These are phyloP conservation scores for Balakata baccata DNA, from an alignment of 345 rosid genomes.

Conservation along the genomic window DNA sequence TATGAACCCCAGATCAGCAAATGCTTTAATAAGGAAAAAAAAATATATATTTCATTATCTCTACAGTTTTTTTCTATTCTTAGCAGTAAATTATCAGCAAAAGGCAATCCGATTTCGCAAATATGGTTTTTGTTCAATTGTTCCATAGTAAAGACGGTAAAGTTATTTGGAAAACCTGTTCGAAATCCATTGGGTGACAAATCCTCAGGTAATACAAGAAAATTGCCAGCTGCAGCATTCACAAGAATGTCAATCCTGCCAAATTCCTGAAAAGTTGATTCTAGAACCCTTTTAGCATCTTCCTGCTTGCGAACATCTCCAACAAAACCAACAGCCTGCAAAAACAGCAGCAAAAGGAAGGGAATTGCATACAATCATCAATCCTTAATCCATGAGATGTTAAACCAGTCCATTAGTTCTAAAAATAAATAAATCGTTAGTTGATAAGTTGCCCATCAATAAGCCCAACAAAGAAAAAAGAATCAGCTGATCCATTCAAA, in stretches of 20 bases:
- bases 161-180: conserved; percentile 25
- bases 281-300: conserved; percentile 40
- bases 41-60: no score
- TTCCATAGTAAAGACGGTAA: no score
- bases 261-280: conserved; percentile 40
- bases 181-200: conserved; percentile 51
- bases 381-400: not conserved
- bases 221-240: conserved; percentile 60
- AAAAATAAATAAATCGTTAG: no score
- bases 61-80: no score
- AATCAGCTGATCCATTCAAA: not conserved
- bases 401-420: not conserved
- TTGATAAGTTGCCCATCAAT: not conserved
- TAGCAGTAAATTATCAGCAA: not conserved
- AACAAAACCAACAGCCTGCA: conserved; percentile 42
- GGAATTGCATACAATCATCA: not conserved
- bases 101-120: not conserved
- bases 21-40: not conserved
- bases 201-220: conserved; percentile 51
- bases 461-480: not conserved
- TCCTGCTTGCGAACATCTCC: conserved; percentile 55
- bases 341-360: not conserved
- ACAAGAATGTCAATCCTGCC: conserved; percentile 57
- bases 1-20: not conserved
- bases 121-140: not conserved